These are phyloP conservation scores for Pyrenophora graminea DNA, from an alignment of 2,329 filamentous ascomycete genomes.

Conservation along the genomic window DNA sequence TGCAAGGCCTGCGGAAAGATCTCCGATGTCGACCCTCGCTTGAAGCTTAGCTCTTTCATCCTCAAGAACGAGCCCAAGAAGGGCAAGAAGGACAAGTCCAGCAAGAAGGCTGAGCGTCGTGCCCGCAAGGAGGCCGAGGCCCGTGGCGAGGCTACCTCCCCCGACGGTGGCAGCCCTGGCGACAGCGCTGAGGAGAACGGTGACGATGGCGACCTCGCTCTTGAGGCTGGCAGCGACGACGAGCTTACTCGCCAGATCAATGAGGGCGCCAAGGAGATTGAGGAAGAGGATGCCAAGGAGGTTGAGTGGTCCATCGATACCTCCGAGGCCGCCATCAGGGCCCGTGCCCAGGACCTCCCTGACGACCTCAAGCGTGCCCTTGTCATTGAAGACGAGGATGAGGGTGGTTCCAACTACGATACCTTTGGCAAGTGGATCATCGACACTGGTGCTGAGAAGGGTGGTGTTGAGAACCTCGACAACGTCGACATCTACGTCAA, in stretches of 20 bases:
- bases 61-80: constrained; percentile 94
- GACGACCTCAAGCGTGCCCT: constrained; percentile 92
- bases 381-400: constrained; percentile 79
- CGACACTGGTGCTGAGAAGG: constrained; percentile 70
- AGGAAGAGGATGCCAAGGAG: constrained; percentile 74
- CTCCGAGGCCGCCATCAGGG: constrained; percentile 92
- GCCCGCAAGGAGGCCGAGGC: constrained; percentile 74
- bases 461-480: constrained; percentile 76
- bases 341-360: constrained; percentile 90
- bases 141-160: constrained; percentile 59
- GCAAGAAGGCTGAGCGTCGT: constrained; percentile 84
- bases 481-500: constrained; percentile 94
- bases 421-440: constrained; percentile 92
- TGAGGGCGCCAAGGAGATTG: constrained; percentile 71
- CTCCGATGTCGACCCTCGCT: constrained; percentile 84
- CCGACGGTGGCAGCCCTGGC: constrained; percentile 63
- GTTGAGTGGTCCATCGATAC: constrained; percentile 96
- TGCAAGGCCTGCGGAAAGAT: constrained; percentile 98
- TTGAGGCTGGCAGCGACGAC: constrained; percentile 83
- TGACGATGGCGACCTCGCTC: constrained; percentile 66
- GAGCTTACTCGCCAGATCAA: constrained; percentile 81
- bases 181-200: constrained; percentile 69
- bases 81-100: constrained; percentile 94
- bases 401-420: constrained; percentile 82
- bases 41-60: constrained; percentile 97